A percentile compares a stretch with the other conserved stretches of the same genome.
Evolutionary conservation across 305 asterid species (phyloP).

Genomic region (Andrographis paniculata): DNA sequence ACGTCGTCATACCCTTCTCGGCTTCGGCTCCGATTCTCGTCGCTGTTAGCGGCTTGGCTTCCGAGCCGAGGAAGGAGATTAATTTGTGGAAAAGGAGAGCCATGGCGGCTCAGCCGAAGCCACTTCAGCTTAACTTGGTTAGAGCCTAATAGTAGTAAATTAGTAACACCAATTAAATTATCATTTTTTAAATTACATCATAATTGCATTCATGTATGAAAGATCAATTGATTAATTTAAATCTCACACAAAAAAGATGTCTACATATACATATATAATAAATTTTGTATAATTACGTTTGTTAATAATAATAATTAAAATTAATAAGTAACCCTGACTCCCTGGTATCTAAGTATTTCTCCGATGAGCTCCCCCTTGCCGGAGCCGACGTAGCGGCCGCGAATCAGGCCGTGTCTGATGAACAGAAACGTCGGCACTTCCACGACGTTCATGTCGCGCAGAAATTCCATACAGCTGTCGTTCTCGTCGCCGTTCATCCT

Average conservation of each 20-base stretch:
- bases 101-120: slow-evolving; percentile 40
- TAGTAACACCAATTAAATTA: too few relatives aligned
- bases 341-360: slow-evolving; percentile 86
- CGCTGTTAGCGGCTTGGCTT: slow-evolving; percentile 8
- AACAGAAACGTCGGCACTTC: slow-evolving; percentile 95
- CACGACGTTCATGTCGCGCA: slow-evolving; percentile 75
- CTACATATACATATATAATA: too few relatives aligned
- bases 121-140: slow-evolving; percentile 30
- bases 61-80: slow-evolving; percentile 73
- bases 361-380: slow-evolving; percentile 96
- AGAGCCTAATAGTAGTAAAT: slow-evolving; percentile 5
- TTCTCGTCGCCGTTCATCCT: slow-evolving; percentile 97
- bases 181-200: too few relatives aligned
- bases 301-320: background rate
- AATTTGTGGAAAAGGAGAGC: slow-evolving; percentile 60
- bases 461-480: slow-evolving; percentile 84
- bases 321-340: slow-evolving; percentile 69
- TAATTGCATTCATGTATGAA: too few relatives aligned
- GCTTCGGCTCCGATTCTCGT: slow-evolving; percentile 37
- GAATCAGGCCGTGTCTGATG: slow-evolving; percentile 67
- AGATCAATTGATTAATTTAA: too few relatives aligned
- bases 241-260: too few relatives aligned
- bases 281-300: too few relatives aligned
- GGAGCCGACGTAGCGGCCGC: slow-evolving; percentile 90
- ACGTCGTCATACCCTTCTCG: slow-evolving; percentile 40